Evolutionary conservation across 2,329 filamentous ascomycete species (phyloP).

Genomic region (Saccharata proteae): DNA sequence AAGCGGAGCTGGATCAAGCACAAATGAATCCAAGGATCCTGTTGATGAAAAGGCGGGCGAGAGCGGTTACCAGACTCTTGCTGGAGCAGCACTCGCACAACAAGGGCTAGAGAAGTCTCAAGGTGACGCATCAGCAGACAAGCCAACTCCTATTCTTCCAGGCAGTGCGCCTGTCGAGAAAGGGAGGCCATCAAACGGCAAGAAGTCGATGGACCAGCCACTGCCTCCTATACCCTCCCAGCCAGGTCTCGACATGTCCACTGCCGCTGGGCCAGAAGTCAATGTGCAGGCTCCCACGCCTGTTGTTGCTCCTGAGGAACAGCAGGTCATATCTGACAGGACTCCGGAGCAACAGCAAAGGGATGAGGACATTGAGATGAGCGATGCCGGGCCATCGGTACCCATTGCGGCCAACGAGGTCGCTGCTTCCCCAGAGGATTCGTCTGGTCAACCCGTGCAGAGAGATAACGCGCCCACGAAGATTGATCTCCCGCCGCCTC

Average conservation of each 20-base stretch:
- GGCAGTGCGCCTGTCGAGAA: constrained; percentile 1
- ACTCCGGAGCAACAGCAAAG: constrained; percentile 35
- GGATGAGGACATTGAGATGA: constrained; percentile 52
- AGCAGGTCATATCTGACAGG: constrained; percentile 35
- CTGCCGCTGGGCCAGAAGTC: constrained; percentile 20
- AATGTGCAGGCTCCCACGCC: constrained; percentile 35
- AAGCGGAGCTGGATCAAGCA: constrained; percentile 31
- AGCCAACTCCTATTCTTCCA: constrained; percentile 1
- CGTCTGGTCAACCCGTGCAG: constrained; percentile 12
- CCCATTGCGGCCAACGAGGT: constrained; percentile 42
- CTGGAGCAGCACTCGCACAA: constrained; percentile 11
- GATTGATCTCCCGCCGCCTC: constrained; percentile 44
- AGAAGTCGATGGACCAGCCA: constrained; percentile 18
- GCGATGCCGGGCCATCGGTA: constrained; percentile 39
- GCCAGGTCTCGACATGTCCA: constrained; percentile 20
- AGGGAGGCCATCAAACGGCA: constrained; percentile 20
- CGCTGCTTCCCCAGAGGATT: constrained; percentile 24
- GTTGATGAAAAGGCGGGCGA: constrained; percentile 32
- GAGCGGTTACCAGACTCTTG: constrained; percentile 1
- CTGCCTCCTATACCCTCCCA: constrained; percentile 19
- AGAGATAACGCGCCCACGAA: constrained; percentile 21
- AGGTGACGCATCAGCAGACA: constrained; percentile 15
- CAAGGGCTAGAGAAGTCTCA: constrained; percentile 13
- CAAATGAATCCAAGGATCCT: constrained; percentile 32
- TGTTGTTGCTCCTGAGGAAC: constrained; percentile 25